Conservation (phyloP, 495 filamentous ascomycete species). For the Penicillium parvum region DNA sequence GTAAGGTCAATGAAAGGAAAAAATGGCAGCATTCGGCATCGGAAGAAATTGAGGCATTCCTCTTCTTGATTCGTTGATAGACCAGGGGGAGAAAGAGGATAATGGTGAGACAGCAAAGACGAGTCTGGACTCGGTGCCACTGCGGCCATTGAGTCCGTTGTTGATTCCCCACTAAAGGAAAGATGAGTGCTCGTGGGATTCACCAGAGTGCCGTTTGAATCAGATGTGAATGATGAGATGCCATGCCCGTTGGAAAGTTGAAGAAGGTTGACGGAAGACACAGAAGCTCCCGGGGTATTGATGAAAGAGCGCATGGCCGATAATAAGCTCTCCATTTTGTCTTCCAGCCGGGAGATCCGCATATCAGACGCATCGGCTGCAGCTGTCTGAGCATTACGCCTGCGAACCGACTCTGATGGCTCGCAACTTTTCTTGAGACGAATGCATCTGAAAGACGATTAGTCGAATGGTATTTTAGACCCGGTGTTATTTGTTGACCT, state of each 20-base stretch:
- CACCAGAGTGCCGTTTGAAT: too few relatives aligned
- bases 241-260: too few relatives aligned
- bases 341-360: conserved; percentile 45
- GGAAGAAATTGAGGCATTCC: conserved; percentile 40
- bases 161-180: too few relatives aligned
- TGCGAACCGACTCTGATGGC: conserved; percentile 29
- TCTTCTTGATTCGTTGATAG: too few relatives aligned
- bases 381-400: conserved; percentile 23
- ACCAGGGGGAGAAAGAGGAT: too few relatives aligned
- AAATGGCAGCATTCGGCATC: conserved; percentile 32
- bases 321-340: conserved; percentile 26
- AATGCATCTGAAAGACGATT: conserved; percentile 35
- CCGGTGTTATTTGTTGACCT: too few relatives aligned
- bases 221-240: too few relatives aligned
- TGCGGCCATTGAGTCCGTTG: too few relatives aligned
- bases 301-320: conserved; percentile 18
- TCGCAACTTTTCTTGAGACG: conserved; percentile 39
- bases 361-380: conserved; percentile 35
- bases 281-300: conserved; percentile 1
- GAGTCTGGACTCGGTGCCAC: too few relatives aligned
- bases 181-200: too few relatives aligned
- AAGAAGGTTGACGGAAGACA: too few relatives aligned
- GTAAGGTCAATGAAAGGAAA: conserved; percentile 40
- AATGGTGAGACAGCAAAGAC: too few relatives aligned
- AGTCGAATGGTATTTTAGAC: background rate